phyloP scores from a whole-genome alignment of 129 eudicot genomes.

The Rutidosis leptorrhynchoides region DNA sequence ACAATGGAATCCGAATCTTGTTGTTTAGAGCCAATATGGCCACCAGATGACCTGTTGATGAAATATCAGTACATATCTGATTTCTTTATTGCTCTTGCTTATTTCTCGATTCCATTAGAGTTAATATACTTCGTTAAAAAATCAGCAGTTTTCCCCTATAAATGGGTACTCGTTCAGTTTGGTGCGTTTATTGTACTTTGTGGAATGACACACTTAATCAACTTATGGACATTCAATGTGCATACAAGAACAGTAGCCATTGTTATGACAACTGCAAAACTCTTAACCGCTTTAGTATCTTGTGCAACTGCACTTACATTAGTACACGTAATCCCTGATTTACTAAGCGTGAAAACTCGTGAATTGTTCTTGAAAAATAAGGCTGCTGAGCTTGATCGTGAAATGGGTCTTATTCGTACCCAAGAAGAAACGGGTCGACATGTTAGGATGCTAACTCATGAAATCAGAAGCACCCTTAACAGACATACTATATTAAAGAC shows the following conservation, averaged over 20 bases:
- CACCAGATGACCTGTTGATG: slow-evolving; percentile 82
- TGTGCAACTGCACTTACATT: slow-evolving; percentile 94
- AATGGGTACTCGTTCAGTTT: slow-evolving; percentile 96
- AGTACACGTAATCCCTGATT: slow-evolving; percentile 87
- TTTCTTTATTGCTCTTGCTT: slow-evolving; percentile 92
- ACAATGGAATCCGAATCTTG: slow-evolving; percentile 84
- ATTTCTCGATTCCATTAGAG: slow-evolving; percentile 94
- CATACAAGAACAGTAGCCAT: slow-evolving; percentile 78
- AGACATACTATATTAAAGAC: slow-evolving; percentile 87
- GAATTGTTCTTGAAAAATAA: slow-evolving; percentile 85
- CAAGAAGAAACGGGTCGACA: slow-evolving; percentile 98
- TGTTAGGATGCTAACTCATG: slow-evolving; percentile 95
- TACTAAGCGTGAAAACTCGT: slow-evolving; percentile 88
- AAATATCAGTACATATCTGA: slow-evolving; percentile 90
- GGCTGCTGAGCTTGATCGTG: slow-evolving; percentile 94
- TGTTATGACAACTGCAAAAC: slow-evolving; percentile 83
- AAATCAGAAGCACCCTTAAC: slow-evolving; percentile 96
- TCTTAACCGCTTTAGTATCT: slow-evolving; percentile 77
- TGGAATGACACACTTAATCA: slow-evolving; percentile 90
- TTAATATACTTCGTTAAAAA: slow-evolving; percentile 86
- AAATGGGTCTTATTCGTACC: slow-evolving; percentile 91
- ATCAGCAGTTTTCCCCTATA: slow-evolving; percentile 84
- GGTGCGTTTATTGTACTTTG: slow-evolving; percentile 96
- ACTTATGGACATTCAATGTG: slow-evolving; percentile 73
- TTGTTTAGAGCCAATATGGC: slow-evolving; percentile 95